Conservation (phyloP, 495 filamentous ascomycete species). For the Penicillium subrubescens region DNA sequence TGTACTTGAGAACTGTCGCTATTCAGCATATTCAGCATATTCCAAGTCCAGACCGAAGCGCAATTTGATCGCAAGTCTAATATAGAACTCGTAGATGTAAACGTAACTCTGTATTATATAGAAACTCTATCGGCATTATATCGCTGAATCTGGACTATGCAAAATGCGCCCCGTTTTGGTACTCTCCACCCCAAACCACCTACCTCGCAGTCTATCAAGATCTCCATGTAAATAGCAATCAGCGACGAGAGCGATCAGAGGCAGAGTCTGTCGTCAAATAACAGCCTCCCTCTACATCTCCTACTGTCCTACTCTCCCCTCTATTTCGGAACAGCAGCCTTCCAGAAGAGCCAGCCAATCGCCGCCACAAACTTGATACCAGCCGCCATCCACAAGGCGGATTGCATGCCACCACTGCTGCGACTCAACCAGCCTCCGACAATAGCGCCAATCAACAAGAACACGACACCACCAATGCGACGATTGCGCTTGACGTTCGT, state of each 20-base stretch:
- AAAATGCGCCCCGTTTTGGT: background rate
- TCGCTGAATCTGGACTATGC: constrained; percentile 1
- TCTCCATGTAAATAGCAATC: background rate
- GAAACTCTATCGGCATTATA: background rate
- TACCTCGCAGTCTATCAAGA: background rate
- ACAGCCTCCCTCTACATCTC: background rate
- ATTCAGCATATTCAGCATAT: too few relatives aligned
- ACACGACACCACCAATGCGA: constrained; percentile 57
- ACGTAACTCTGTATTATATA: background rate
- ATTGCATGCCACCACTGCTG: constrained; percentile 55
- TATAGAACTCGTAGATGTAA: background rate
- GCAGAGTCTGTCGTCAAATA: background rate
- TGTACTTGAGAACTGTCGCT: background rate
- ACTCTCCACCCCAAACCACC: background rate
- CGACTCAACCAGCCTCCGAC: constrained; percentile 64
- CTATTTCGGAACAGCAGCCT: constrained; percentile 28
- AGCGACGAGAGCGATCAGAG: background rate
- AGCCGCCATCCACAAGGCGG: constrained; percentile 61
- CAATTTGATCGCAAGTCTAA: too few relatives aligned
- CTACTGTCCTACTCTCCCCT: background rate
- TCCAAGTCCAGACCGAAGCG: background rate
- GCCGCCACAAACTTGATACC: constrained; percentile 55
- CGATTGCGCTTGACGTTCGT: constrained; percentile 67
- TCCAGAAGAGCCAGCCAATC: constrained; percentile 48
- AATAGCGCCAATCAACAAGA: constrained; percentile 62